Conservation (phyloP, 1,284 basidiomycete genomes). For the Pulchroboletus neoregius region DNA sequence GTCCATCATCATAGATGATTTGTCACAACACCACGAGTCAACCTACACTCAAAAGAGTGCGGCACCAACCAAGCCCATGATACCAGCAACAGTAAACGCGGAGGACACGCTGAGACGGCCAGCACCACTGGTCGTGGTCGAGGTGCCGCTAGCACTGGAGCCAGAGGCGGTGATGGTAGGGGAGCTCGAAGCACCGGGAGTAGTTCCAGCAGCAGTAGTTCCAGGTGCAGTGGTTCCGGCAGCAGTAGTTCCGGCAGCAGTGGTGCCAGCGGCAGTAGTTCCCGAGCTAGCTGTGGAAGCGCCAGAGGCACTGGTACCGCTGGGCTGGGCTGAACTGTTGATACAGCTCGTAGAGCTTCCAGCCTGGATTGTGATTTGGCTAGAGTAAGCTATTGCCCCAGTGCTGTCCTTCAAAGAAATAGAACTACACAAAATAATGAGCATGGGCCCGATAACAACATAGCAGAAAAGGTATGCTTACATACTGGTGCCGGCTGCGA, state of each 20-base stretch:
- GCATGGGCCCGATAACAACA: background rate
- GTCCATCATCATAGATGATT: slow-evolving; percentile 12
- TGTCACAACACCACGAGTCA: slow-evolving; percentile 10
- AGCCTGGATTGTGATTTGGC: slow-evolving; percentile 47
- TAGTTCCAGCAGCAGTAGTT: background rate
- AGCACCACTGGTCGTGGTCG: slow-evolving; percentile 29
- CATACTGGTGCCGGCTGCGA: slow-evolving; percentile 52
- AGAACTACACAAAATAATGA: slow-evolving; percentile 39
- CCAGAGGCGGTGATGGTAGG: slow-evolving; percentile 14
- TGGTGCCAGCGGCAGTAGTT: background rate
- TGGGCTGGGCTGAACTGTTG: slow-evolving; percentile 13
- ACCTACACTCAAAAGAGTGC: slow-evolving; percentile 38
- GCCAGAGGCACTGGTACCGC: slow-evolving; percentile 2
- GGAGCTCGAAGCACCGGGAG: slow-evolving; percentile 7
- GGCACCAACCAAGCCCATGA: slow-evolving; percentile 48
- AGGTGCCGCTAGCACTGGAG: slow-evolving; percentile 14
- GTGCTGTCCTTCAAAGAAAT: slow-evolving; percentile 55
- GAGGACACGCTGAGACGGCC: slow-evolving; percentile 30
- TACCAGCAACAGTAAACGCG: slow-evolving; percentile 40
- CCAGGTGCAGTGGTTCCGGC: background rate
- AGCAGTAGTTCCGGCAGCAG: too few species aligned
- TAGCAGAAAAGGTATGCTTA: slow-evolving; percentile 29
- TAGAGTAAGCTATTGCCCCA: slow-evolving; percentile 54
- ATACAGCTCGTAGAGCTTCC: slow-evolving; percentile 38
- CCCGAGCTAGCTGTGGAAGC: slow-evolving; percentile 15